Conservation (phyloP, 495 filamentous ascomycete species). For the Lophiotrema nucula region DNA sequence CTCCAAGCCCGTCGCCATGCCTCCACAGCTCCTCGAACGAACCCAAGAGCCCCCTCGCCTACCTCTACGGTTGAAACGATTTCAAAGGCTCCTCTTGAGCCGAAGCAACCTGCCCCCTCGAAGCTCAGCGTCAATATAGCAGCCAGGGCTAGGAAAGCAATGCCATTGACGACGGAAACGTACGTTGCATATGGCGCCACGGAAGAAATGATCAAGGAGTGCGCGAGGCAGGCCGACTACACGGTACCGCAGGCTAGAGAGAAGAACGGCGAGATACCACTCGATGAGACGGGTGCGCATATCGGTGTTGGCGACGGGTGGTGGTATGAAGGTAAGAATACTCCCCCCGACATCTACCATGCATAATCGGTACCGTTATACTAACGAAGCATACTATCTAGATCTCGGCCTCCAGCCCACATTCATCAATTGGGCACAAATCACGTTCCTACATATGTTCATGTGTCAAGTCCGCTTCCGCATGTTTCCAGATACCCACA, state of each 20-base stretch:
- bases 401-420: constrained; percentile 68
- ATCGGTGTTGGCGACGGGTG: constrained; percentile 70
- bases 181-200: constrained; percentile 78
- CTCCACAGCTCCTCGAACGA: not conserved
- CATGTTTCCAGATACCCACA: constrained; percentile 61
- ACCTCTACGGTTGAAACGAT: not conserved
- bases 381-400: constrained; percentile 20
- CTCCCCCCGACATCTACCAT: not conserved
- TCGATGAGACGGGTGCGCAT: constrained; percentile 70
- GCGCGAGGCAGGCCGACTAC: constrained; percentile 74
- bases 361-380: not conserved
- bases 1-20: not conserved
- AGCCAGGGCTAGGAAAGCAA: constrained; percentile 11
- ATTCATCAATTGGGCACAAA: constrained; percentile 92
- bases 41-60: not conserved
- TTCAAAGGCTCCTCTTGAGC: not conserved
- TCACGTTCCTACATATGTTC: constrained; percentile 95
- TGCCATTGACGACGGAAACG: constrained; percentile 48
- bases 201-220: constrained; percentile 74
- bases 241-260: constrained; percentile 41
- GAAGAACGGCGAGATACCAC: constrained; percentile 45
- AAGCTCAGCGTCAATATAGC: constrained; percentile 4
- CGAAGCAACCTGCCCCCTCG: not conserved
- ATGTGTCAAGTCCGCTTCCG: constrained; percentile 84
- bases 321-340: constrained; percentile 75